Evolutionary conservation across 495 filamentous ascomycete genomes (phyloP).

Genomic region (Durotheca rogersii): DNA sequence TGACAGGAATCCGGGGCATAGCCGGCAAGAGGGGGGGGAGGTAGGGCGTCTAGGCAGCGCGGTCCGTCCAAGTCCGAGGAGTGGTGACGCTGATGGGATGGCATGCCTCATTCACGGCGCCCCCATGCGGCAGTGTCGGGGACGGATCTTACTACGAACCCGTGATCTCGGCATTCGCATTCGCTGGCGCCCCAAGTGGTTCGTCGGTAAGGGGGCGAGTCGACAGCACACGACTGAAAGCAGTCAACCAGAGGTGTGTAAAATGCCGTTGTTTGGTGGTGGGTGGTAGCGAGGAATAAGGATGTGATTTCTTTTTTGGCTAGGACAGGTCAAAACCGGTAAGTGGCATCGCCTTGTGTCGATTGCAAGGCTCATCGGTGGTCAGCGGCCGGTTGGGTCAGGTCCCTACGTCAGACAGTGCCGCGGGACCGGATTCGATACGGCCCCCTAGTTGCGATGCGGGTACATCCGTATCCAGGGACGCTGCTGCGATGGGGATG

Average conservation of each 20-base stretch:
- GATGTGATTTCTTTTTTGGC: slow-evolving; percentile 32
- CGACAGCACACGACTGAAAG: slow-evolving; percentile 23
- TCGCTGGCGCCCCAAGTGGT: slow-evolving; percentile 7
- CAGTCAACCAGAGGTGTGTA: slow-evolving; percentile 11
- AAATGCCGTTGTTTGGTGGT: slow-evolving; percentile 30
- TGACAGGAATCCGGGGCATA: slow-evolving; percentile 13
- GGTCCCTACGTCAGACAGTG: slow-evolving; percentile 33
- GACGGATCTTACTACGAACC: slow-evolving; percentile 29
- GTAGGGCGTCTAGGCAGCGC: slow-evolving; percentile 12
- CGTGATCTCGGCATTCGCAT: slow-evolving; percentile 33
- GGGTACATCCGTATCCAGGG: slow-evolving; percentile 21
- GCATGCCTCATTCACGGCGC: slow-evolving; percentile 33
- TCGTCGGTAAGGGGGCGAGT: slow-evolving; percentile 10
- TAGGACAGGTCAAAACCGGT: slow-evolving; percentile 36
- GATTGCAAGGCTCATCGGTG: slow-evolving; percentile 33
- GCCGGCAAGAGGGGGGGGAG: slow-evolving; percentile 3
- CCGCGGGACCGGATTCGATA: slow-evolving; percentile 11
- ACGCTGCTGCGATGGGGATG: background rate
- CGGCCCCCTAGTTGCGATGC: slow-evolving; percentile 17
- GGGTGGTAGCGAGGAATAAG: slow-evolving; percentile 26
- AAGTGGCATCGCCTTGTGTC: slow-evolving; percentile 35
- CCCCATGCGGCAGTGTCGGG: slow-evolving; percentile 31
- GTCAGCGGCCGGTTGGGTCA: slow-evolving; percentile 30
- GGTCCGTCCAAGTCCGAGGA: slow-evolving; percentile 20
- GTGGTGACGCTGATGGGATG: slow-evolving; percentile 20